phyloP scores from a whole-genome alignment of 768 basidiomycete genomes.

The Agaricus subrufescens region DNA sequence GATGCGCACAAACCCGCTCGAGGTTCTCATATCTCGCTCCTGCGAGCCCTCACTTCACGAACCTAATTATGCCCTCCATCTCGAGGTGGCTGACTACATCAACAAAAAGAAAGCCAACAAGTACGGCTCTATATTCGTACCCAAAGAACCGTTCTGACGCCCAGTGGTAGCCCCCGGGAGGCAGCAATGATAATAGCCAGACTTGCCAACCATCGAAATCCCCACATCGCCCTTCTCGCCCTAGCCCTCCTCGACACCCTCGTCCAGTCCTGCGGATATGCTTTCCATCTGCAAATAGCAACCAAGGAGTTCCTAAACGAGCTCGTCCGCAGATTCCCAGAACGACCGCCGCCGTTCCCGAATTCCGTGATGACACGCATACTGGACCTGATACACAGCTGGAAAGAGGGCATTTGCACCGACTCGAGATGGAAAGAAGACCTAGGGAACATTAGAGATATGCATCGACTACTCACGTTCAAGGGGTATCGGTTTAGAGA shows the following conservation, averaged over 20 bases:
- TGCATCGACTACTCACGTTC: conserved; percentile 91
- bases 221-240: conserved; percentile 84
- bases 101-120: conserved; percentile 96
- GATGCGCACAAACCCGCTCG: conserved; percentile 57
- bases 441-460: conserved; percentile 94
- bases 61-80: conserved; percentile 87
- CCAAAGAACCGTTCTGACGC: not conserved
- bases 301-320: conserved; percentile 99
- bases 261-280: conserved; percentile 94
- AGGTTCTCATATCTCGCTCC: conserved; percentile 72
- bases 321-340: conserved; percentile 95
- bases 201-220: conserved; percentile 88
- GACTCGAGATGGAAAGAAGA: conserved; percentile 95
- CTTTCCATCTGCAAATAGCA: conserved; percentile 92
- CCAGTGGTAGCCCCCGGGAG: conserved; percentile 70
- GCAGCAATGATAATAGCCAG: conserved; percentile 82
- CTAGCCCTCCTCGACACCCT: conserved; percentile 87
- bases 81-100: conserved; percentile 92
- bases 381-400: conserved; percentile 85
- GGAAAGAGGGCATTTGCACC: conserved; percentile 91
- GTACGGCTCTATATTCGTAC: conserved; percentile 37
- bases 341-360: conserved; percentile 92
- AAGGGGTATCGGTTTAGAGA: conserved; percentile 87
- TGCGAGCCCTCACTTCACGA: conserved; percentile 84
- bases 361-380: conserved; percentile 94